Evolutionary conservation across 139 green algal species (phyloP).

Genomic region (Chlamydomonas sphaeroides): DNA sequence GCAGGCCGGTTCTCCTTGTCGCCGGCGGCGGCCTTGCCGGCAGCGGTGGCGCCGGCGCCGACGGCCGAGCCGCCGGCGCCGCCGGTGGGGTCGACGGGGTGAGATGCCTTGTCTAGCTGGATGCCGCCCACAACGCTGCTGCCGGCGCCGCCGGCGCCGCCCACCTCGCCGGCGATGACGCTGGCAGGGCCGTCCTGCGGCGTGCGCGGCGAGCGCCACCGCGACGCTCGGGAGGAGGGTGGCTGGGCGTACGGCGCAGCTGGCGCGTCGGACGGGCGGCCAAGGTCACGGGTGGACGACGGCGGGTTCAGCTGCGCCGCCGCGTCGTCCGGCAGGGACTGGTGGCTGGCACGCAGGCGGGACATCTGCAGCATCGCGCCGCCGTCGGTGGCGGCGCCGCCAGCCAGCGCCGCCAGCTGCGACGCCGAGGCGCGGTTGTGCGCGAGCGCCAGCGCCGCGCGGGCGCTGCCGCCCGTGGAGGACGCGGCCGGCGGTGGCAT

Average conservation of each 20-base stretch:
- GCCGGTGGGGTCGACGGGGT: background rate
- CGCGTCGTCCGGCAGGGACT: slow-evolving; percentile 20
- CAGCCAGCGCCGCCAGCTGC: background rate
- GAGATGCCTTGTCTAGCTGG: slow-evolving; percentile 1
- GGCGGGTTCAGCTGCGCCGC: background rate
- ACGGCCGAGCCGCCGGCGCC: background rate
- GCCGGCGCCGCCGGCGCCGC: too few relatives aligned
- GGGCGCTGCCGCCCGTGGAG: too few relatives aligned
- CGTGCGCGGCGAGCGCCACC: slow-evolving; percentile 21
- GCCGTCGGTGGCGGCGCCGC: background rate
- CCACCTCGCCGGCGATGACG: background rate
- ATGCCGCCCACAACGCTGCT: background rate
- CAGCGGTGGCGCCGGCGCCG: background rate
- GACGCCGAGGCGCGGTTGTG: background rate
- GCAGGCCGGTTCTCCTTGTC: slow-evolving; percentile 35
- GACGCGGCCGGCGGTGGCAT: too few relatives aligned
- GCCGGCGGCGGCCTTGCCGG: too few relatives aligned
- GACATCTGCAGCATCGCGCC: background rate
- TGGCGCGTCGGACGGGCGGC: background rate
- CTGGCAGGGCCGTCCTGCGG: too few relatives aligned
- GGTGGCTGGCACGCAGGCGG: slow-evolving; percentile 28
- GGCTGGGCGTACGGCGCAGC: too few relatives aligned
- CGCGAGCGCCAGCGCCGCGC: too few relatives aligned
- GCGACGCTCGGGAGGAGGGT: too few relatives aligned
- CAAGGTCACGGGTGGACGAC: background rate